phyloP scores from a whole-genome alignment of 169 alveolate species.

The Plasmodium gallinaceum region DNA sequence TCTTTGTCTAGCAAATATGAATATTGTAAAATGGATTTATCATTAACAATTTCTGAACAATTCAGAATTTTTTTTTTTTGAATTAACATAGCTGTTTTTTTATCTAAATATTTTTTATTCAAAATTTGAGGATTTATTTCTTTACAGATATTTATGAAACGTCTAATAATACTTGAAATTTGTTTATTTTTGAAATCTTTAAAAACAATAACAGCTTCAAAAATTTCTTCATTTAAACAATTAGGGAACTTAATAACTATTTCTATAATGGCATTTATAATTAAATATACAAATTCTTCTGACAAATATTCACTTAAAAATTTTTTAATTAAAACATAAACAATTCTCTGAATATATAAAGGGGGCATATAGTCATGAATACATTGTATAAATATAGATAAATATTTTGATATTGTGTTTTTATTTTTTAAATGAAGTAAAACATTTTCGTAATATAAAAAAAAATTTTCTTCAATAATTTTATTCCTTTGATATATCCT shows the following conservation, averaged over 20 bases:
- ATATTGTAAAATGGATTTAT: slow-evolving; percentile 14
- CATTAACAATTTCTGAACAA: background rate
- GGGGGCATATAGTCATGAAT: slow-evolving; percentile 39
- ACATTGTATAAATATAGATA: slow-evolving; percentile 38
- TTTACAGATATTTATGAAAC: slow-evolving; percentile 46
- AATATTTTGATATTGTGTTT: slow-evolving; percentile 12
- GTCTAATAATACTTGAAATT: slow-evolving; percentile 9
- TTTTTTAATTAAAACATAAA: slow-evolving; percentile 10
- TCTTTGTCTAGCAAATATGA: slow-evolving; percentile 23
- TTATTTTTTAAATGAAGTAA: slow-evolving; percentile 14
- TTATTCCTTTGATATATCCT: slow-evolving; percentile 48
- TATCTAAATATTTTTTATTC: slow-evolving; percentile 26
- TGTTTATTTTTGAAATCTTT: slow-evolving; percentile 55
- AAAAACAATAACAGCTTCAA: slow-evolving; percentile 37
- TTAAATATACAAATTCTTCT: slow-evolving; percentile 41
- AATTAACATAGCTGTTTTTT: slow-evolving; percentile 49
- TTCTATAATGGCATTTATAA: slow-evolving; percentile 43
- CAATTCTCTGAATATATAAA: slow-evolving; percentile 17
- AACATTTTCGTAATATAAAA: slow-evolving; percentile 26
- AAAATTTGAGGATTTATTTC: slow-evolving; percentile 26
- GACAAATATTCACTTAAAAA: slow-evolving; percentile 27
- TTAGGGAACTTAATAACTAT: slow-evolving; percentile 18
- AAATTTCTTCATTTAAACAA: slow-evolving; percentile 37
- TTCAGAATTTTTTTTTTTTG: slow-evolving; percentile 16
- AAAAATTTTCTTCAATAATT: slow-evolving; percentile 51